Evolutionary conservation across 495 filamentous ascomycete genomes (phyloP), one percentile per base, ranked within the genome.

Genomic region (Arthonia radiata): DNA sequence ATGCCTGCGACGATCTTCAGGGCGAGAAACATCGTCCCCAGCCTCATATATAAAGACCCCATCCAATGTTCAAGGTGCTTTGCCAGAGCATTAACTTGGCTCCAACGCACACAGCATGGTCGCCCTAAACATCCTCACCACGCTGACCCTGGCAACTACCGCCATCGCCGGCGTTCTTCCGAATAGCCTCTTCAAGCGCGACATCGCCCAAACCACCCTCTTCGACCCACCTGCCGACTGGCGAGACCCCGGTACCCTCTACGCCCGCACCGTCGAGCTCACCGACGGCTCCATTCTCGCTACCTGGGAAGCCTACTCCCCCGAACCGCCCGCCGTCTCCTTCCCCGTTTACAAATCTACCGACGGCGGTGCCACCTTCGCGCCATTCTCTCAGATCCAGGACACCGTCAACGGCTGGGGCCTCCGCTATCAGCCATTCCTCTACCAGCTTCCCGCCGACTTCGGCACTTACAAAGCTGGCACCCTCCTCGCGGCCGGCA

Each of bases 241-340:
- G 31, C 50, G 36, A 5, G 42, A 49, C 14, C 57, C 57, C 1
- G 37, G 48, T 17, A 50, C 55, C 5, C 49, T 64, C 1, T 67
- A 69, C 37, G 53, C 60, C 9, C 57, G 64, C 11, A 51, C 50
- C 0, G 48, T 53, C 14, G 50, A 61, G 35, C 50, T 67, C 3
- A 30, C 37, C 1, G 49, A 54, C 17, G 50, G 55, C 17, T 55
- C 50, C 12, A 41, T 69, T 9, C 44, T 69, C n/a, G 60, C 64
- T n/a, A 75, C 67, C 7, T 68, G 67, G 61, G 62, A 62, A 36
- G 63, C 67, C 41, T 67, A 67, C 39, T 56, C 48, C 4, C 58
- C 56, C 1, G 53, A 59, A 34, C 61, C 54, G n/a, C 62, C 61
- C 2, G 24, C 44, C 5, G 58, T 61, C 0, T 65, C 64, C 41